Conservation (phyloP, 2,329 filamentous ascomycete species). For the Chaetomium sp. region DNA sequence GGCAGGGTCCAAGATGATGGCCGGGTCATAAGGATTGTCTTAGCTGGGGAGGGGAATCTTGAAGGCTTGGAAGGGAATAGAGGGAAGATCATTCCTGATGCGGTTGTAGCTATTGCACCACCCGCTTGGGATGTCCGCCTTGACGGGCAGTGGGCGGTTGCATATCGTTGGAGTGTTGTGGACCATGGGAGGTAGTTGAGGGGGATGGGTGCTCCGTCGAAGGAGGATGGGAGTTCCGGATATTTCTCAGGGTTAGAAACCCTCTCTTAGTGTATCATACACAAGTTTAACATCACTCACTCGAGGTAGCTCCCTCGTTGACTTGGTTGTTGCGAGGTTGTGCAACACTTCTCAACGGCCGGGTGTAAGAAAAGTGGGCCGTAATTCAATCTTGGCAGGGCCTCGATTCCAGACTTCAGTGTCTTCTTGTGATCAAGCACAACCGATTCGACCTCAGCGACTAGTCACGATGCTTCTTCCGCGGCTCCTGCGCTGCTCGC, state of each 20-base stretch:
- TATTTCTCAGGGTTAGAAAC: background rate
- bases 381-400: background rate
- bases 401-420: background rate
- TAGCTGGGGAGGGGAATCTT: conserved; percentile 10
- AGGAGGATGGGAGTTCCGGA: background rate
- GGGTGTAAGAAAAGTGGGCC: background rate
- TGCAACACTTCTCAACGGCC: background rate
- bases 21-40: background rate
- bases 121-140: conserved; percentile 34
- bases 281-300: no score
- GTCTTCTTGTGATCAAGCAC: background rate
- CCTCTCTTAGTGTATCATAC: background rate
- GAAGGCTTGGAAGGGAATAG: conserved; percentile 21
- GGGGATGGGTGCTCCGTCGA: background rate
- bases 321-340: no score
- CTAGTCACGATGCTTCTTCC: background rate
- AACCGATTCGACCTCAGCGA: background rate
- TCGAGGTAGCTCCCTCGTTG: no score
- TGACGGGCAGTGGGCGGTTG: conserved; percentile 30
- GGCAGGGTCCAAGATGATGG: conserved; percentile 7
- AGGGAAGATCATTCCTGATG: conserved; percentile 24
- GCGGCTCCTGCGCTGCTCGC: background rate
- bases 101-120: conserved; percentile 29
- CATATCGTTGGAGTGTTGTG: conserved; percentile 32
- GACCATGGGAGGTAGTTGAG: background rate